Percentiles rank a stretch among this genome's conserved stretches.
Evolutionary conservation across 441 rosid species (phyloP).

Genomic region (Omphalea diandra): DNA sequence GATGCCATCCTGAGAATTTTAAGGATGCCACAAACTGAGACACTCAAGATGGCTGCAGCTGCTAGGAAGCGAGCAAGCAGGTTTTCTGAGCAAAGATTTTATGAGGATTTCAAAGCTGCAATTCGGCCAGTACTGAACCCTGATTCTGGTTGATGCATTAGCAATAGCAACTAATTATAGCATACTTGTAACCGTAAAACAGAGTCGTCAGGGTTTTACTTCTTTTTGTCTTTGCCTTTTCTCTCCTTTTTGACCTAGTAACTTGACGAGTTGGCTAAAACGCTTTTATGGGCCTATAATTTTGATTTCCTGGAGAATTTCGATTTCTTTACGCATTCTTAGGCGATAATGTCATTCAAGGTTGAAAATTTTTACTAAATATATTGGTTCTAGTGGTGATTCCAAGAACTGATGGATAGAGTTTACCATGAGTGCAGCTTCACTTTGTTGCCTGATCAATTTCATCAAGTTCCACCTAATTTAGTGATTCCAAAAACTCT

Average conservation of each 20-base stretch:
- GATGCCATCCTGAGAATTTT: slow-evolving; percentile 54
- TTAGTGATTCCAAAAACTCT: too few species aligned
- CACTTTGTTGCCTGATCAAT: too few species aligned
- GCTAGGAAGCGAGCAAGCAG: slow-evolving; percentile 69
- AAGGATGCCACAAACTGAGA: slow-evolving; percentile 59
- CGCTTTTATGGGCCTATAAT: not conserved
- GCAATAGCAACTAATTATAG: not conserved
- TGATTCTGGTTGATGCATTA: slow-evolving; percentile 19
- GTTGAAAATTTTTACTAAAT: not conserved
- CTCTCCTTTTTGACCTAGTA: not conserved
- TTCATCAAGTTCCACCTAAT: too few species aligned
- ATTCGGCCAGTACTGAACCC: slow-evolving; percentile 43
- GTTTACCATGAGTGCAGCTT: too few species aligned
- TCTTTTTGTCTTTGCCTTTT: not conserved
- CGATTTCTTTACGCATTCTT: not conserved
- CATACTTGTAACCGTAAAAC: not conserved
- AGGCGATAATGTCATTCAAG: not conserved
- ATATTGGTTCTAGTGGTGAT: not conserved
- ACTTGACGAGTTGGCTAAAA: not conserved
- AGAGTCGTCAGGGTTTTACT: not conserved
- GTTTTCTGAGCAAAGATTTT: slow-evolving; percentile 75
- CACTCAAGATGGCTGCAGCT: slow-evolving; percentile 67
- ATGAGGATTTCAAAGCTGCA: slow-evolving; percentile 67
- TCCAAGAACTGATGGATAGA: not conserved
- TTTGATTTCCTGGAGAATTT: not conserved